Conservation (phyloP, 2,329 filamentous ascomycete species). For the Fusarium sp. region DNA sequence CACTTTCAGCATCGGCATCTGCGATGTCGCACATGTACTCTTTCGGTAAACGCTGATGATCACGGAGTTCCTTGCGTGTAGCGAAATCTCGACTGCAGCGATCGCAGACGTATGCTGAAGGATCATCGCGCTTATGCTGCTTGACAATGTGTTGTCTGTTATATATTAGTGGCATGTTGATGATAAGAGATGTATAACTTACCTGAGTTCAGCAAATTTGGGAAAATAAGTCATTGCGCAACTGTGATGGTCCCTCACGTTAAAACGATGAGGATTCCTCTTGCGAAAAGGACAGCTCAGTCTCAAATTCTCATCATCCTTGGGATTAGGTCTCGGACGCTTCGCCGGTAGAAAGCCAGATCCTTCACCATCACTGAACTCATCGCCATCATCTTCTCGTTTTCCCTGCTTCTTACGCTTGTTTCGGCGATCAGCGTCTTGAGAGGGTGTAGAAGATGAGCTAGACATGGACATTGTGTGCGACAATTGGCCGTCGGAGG, state of each 20-base stretch:
- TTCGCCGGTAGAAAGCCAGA: slow-evolving; percentile 48
- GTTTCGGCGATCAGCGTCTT: slow-evolving; percentile 46
- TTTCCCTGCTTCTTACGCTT: slow-evolving; percentile 53
- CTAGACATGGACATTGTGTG: slow-evolving; percentile 51
- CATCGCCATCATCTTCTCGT: slow-evolving; percentile 51
- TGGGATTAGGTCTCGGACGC: slow-evolving; percentile 48
- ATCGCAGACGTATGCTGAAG: slow-evolving; percentile 56
- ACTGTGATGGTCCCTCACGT: slow-evolving; percentile 59
- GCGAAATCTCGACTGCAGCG: slow-evolving; percentile 56
- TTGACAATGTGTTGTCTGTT: slow-evolving; percentile 59
- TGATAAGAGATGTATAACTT: slow-evolving; percentile 2
- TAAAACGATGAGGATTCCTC: slow-evolving; percentile 59
- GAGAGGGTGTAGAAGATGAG: slow-evolving; percentile 49
- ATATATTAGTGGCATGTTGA: too few species aligned
- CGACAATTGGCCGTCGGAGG: slow-evolving; percentile 47
- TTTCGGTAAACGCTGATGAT: slow-evolving; percentile 55
- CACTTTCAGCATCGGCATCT: slow-evolving; percentile 55
- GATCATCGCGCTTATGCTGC: slow-evolving; percentile 57
- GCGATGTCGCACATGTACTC: slow-evolving; percentile 58
- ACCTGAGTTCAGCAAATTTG: slow-evolving; percentile 57
- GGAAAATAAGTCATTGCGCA: slow-evolving; percentile 59
- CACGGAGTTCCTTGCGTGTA: slow-evolving; percentile 54
- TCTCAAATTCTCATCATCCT: slow-evolving; percentile 55
- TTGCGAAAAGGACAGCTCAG: slow-evolving; percentile 60
- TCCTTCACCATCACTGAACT: slow-evolving; percentile 52